Conservation (phyloP, 2,329 filamentous ascomycete genomes). For the Helotiales sp. region DNA sequence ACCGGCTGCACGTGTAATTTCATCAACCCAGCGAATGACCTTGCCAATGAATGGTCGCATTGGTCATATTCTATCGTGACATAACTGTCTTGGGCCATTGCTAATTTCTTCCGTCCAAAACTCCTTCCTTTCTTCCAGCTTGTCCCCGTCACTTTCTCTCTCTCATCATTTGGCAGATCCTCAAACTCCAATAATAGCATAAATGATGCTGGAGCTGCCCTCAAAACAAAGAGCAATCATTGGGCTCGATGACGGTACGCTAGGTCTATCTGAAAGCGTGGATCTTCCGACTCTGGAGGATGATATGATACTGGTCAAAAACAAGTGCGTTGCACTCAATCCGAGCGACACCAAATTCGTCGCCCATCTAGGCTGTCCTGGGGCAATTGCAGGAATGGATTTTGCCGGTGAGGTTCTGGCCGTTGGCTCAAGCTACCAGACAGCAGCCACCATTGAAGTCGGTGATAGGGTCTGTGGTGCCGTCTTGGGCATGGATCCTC, state of each 20-base stretch:
- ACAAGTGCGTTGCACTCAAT: conserved; percentile 43
- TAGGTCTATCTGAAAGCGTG: conserved; percentile 33
- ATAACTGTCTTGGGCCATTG: too few species aligned
- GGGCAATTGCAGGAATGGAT: conserved; percentile 19
- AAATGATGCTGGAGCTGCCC: too few species aligned
- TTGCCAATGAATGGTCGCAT: too few species aligned
- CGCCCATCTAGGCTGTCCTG: conserved; percentile 9
- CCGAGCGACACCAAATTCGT: conserved; percentile 38
- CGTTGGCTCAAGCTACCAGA: conserved; percentile 48
- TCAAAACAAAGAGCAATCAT: conserved; percentile 32
- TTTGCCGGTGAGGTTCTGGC: conserved; percentile 39
- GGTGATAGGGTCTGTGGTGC: background rate
- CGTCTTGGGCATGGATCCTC: background rate
- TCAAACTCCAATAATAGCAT: too few species aligned
- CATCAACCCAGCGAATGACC: too few species aligned
- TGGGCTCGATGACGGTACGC: conserved; percentile 27
- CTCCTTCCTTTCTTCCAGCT: too few species aligned
- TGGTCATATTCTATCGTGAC: too few species aligned
- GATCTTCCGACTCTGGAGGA: conserved; percentile 18
- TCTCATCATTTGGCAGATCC: too few species aligned
- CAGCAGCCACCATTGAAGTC: conserved; percentile 33
- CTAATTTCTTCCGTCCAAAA: too few species aligned
- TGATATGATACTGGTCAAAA: conserved; percentile 17
- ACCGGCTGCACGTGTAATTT: too few species aligned
- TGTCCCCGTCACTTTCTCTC: too few species aligned